A percentile compares a stretch with the other conserved stretches of the same genome.
Conservation (phyloP, 1,284 basidiomycete genomes). For the Marasmius tenuissimus region DNA sequence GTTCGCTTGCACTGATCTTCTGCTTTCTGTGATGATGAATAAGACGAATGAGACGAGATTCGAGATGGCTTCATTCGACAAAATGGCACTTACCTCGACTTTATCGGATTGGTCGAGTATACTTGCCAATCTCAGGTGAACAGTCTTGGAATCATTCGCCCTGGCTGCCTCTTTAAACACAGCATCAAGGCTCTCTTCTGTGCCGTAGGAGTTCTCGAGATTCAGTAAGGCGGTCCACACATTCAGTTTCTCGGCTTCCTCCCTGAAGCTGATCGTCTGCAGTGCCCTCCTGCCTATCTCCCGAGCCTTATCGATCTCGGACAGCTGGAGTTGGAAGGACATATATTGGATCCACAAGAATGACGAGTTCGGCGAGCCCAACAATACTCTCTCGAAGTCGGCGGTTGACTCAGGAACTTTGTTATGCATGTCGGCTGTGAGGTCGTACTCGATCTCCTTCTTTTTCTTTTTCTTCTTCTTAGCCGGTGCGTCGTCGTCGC, state of each 20-base stretch:
- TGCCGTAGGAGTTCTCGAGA: slow-evolving; percentile 93
- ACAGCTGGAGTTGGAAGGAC: slow-evolving; percentile 96
- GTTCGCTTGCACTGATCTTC: slow-evolving; percentile 85
- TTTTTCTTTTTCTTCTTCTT: slow-evolving; percentile 67
- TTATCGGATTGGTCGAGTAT: slow-evolving; percentile 88
- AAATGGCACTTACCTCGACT: slow-evolving; percentile 54
- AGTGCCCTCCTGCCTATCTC: slow-evolving; percentile 86
- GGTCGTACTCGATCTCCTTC: slow-evolving; percentile 77
- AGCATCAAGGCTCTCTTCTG: slow-evolving; percentile 73
- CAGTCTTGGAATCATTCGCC: slow-evolving; percentile 90
- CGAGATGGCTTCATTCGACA: background rate
- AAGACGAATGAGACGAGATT: background rate
- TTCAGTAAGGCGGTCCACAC: slow-evolving; percentile 98
- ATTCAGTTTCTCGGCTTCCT: slow-evolving; percentile 96
- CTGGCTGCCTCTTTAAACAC: slow-evolving; percentile 90
- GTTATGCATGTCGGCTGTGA: slow-evolving; percentile 83
- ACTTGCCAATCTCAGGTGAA: slow-evolving; percentile 82
- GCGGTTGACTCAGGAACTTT: slow-evolving; percentile 87
- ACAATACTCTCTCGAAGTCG: slow-evolving; percentile 92
- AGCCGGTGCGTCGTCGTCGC: slow-evolving; percentile 48
- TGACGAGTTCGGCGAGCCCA: slow-evolving; percentile 97
- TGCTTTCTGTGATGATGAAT: slow-evolving; percentile 56
- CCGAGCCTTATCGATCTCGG: slow-evolving; percentile 93
- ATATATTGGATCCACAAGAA: slow-evolving; percentile 99
- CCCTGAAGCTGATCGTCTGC: slow-evolving; percentile 89